Base-by-base conservation (phyloP, 2,329 filamentous ascomycete genomes). In the Aspergillus sp. region DNA sequence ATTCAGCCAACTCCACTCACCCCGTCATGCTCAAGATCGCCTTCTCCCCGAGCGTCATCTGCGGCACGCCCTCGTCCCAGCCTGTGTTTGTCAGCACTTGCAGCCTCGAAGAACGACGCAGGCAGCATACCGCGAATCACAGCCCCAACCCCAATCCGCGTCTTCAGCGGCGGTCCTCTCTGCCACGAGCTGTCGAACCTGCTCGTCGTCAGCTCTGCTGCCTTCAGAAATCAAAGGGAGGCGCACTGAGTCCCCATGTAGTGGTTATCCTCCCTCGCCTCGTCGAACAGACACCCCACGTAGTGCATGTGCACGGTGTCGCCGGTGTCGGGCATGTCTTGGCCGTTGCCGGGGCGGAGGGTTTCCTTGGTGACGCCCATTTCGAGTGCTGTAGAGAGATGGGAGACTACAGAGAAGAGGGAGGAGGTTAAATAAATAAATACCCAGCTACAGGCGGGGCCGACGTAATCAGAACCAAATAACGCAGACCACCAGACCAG, bases 21-120 rank as follows among this genome's bases (percentile, higher is more conserved):
- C 74, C 71, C 42, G 79, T 74, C 56, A 96, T 95, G 47, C 79
- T 81, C 44, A 98, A 71, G 32, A 76, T 83, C 33, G 86, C 80
- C 69, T 84, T 89, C 74, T 96, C 89, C 58, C 89, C 88, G 37
- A 93, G 69, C 57, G 80, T 80, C 89, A 98, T 95, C 55, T 76
- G 69, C 30, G 69, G 66, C 33, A 96, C 86, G 45, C 82, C 88
- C 64, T 94, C 79, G 53, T 86, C 86, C 86, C 76, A 93, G 48
- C 77, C 83, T 48, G 13, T 8, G 7, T 15, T 13, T 5, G n/a
- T 32, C 19, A 26, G 19, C 25, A 35, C n/a, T n/a, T n/a, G n/a
- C 19, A 22, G 19, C 19, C 19, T 10, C n/a, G n/a, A n/a, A n/a
- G n/a, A n/a, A 22, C 19, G 10, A 22, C 19, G 6, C 19, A 22